These are phyloP conservation scores for Pochonia chlamydosporia DNA, from an alignment of 2,329 filamentous ascomycete genomes.

Conservation along the genomic window DNA sequence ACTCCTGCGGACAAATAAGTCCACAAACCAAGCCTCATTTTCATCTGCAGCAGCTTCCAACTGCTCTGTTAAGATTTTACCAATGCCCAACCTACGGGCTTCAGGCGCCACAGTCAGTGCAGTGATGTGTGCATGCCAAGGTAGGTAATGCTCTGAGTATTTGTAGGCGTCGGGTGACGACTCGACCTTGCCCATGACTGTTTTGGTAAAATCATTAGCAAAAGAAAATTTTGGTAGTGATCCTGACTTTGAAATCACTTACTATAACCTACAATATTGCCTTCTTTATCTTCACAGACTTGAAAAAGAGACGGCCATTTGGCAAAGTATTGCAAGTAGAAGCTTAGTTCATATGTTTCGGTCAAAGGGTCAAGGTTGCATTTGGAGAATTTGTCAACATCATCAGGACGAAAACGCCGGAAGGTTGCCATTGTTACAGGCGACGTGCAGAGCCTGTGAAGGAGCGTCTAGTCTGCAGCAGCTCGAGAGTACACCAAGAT, in stretches of 20 bases:
- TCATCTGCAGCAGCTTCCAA: constrained; percentile 79
- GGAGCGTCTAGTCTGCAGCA: too few relatives aligned
- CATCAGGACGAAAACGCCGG: constrained; percentile 74
- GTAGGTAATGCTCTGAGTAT: constrained; percentile 84
- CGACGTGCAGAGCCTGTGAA: too few relatives aligned
- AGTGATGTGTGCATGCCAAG: constrained; percentile 98
- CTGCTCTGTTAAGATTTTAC: constrained; percentile 72
- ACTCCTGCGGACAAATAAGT: constrained; percentile 85
- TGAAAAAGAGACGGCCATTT: constrained; percentile 95
- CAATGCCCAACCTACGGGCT: constrained; percentile 80
- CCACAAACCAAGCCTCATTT: constrained; percentile 88
- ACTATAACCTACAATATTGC: constrained; percentile 96
- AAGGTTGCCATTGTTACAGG: constrained; percentile 65
- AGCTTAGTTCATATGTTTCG: constrained; percentile 94
- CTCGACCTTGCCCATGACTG: constrained; percentile 97
- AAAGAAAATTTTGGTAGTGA: constrained; percentile 5
- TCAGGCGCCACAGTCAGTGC: constrained; percentile 87
- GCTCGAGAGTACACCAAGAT: too few relatives aligned
- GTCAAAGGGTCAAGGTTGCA: constrained; percentile 95
- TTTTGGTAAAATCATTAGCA: constrained; percentile 29
- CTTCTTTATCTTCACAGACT: constrained; percentile 77
- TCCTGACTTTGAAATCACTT: constrained; percentile 27
- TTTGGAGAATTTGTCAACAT: constrained; percentile 84
- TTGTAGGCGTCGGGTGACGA: constrained; percentile 70
- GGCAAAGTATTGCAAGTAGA: constrained; percentile 93